Evolutionary conservation across 352 stramenopile genomes (phyloP), one percentile per base, ranked within the genome.

Genomic region (Phytopythium montanum): DNA sequence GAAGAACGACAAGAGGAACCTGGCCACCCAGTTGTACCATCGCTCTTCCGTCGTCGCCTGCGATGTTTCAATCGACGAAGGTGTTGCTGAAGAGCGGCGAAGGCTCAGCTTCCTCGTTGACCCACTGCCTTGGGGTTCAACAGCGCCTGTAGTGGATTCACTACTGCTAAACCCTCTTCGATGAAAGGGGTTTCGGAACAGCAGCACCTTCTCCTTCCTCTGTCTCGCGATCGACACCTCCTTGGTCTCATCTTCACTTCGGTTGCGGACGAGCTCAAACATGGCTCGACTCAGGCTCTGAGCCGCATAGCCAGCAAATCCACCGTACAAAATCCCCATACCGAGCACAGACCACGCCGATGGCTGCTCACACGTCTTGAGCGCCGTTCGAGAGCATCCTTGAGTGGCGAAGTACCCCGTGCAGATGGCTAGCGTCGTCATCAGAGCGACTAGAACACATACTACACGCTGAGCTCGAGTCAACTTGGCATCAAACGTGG

Each of bases 201-300:
- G 59, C 54, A 91, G 60, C 12, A 90, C 76, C 52, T 90, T 91
- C 51, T 93, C 84, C 56, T 93, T 93, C 36, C 84, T 77, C 44
- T 88, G 81, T 19, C 81, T 63, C 36, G 79, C 77, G 12, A 68
- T 70, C 0, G 76, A 66, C 23, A 86, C 66, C 41, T 88, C 81
- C 12, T 67, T 63, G 1, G 73, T 85, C 57, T 90, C 84, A 8
- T 88, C 66, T 42, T 90, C 81, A 8, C 70, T 66, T 4, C 84
- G 81, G 59, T 91, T 66, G 5, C 81, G 81, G 28, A 93, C 70
- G 41, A 81, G 66, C 19, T 87, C 70, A 50, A 91, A 93, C 1
- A 88, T 48, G 3, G 60, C 65, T 7, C 73, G 44, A 23, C 58
- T 70, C 0, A 45, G 23, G 0, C 69, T 64, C 48, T 91, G 81